Evolutionary conservation across 1,139 yeast genomes (phyloP).

Genomic region (Casaregolazyma lundiana): DNA sequence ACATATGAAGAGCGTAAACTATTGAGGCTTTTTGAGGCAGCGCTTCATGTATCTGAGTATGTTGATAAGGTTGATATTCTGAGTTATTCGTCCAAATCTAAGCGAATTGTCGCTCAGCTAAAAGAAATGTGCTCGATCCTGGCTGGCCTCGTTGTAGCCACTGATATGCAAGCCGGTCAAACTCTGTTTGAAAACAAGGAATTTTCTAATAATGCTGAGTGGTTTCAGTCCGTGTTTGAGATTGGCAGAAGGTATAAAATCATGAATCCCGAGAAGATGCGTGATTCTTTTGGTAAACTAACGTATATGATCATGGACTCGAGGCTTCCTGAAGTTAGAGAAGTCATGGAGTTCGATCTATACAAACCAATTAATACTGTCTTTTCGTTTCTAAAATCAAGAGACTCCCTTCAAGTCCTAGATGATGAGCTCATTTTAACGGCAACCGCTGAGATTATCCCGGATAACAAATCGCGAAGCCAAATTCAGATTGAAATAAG

Average conservation of each 20-base stretch:
- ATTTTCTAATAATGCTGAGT: constrained; percentile 58
- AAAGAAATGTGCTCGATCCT: constrained; percentile 69
- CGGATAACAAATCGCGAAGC: constrained; percentile 49
- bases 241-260: constrained; percentile 72
- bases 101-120: constrained; percentile 61
- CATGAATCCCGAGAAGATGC: constrained; percentile 74
- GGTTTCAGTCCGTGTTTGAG: constrained; percentile 65
- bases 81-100: constrained; percentile 57
- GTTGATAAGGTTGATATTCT: constrained; percentile 69
- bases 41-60: constrained; percentile 67
- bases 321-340: constrained; percentile 58
- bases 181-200: constrained; percentile 56
- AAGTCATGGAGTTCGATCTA: constrained; percentile 65
- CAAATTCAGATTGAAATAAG: constrained; percentile 53
- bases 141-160: constrained; percentile 69
- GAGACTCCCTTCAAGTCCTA: constrained; percentile 37
- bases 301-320: constrained; percentile 83
- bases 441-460: constrained; percentile 61
- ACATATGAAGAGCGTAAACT: constrained; percentile 62
- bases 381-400: constrained; percentile 41
- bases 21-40: constrained; percentile 60
- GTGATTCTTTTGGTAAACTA: constrained; percentile 67
- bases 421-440: constrained; percentile 52
- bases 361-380: constrained; percentile 67
- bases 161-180: constrained; percentile 63